Conservation (phyloP, 2,329 filamentous ascomycete species). For the Pseudodiploospora longispora region DNA sequence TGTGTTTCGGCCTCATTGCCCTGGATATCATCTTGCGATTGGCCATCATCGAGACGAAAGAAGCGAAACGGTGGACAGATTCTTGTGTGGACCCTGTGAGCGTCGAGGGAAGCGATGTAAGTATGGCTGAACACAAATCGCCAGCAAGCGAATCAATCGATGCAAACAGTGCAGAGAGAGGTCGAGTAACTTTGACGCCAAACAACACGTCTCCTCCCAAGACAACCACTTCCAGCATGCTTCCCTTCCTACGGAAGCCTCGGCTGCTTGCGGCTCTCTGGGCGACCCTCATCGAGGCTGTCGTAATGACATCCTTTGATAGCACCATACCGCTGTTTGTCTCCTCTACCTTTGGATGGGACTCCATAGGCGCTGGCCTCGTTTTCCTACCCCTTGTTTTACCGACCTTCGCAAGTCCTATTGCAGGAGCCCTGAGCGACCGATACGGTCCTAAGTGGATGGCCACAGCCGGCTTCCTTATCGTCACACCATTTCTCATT, state of each 20-base stretch:
- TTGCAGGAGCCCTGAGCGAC: slow-evolving; percentile 23
- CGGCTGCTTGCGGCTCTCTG: slow-evolving; percentile 25
- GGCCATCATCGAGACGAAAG: slow-evolving; percentile 24
- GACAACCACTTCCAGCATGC: slow-evolving; percentile 9
- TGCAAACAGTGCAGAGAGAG: not conserved
- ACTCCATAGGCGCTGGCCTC: slow-evolving; percentile 25
- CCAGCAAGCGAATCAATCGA: not conserved
- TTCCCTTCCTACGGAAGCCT: slow-evolving; percentile 20
- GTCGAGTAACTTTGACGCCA: not conserved
- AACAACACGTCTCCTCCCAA: not conserved
- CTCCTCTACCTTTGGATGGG: slow-evolving; percentile 21
- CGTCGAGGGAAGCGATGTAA: not conserved
- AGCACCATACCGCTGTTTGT: slow-evolving; percentile 26
- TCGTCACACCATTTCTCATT: slow-evolving; percentile 24
- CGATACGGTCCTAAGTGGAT: slow-evolving; percentile 28
- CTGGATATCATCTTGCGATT: slow-evolving; percentile 25
- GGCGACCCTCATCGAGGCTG: slow-evolving; percentile 26
- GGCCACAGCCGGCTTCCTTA: slow-evolving; percentile 23
- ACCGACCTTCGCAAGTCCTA: slow-evolving; percentile 22
- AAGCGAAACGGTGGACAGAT: slow-evolving; percentile 19
- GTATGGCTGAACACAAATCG: not conserved
- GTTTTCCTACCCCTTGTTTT: slow-evolving; percentile 26
- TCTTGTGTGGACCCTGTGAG: slow-evolving; percentile 3
- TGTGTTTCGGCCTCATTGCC: slow-evolving; percentile 27
- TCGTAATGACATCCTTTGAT: slow-evolving; percentile 24